Base-by-base conservation (phyloP, 176 grass and related monocot species). In the Carex cristatella region DNA sequence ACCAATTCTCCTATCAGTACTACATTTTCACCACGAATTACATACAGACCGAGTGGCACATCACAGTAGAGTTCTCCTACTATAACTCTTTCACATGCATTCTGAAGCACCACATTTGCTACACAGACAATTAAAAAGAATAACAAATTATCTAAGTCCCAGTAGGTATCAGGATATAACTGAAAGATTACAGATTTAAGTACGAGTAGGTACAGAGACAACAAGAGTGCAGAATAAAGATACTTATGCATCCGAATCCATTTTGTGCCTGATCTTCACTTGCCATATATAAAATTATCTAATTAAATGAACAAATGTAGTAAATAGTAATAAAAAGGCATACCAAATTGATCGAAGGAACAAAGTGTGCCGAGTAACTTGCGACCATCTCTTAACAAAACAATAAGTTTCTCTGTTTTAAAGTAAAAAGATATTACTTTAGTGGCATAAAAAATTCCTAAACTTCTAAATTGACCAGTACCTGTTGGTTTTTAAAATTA, bases 321-420 rank as follows among this genome's bases (percentile, higher is more conserved):
- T 51, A 51, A 51, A 51, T 11, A 51, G 48, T 10, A 51, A 10
- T 2, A 64, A 57, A 65, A 68, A 44, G 1, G 16, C 53, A 59
- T 95, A 95, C 96, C 96, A 84, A 98, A 98, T 74, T 98, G 96
- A 86, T 98, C 96, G 69, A 98, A 98, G 69, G 96, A 98, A 55
- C 96, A 91, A 81, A 98, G 95, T 40, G 91, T 98, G 69, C 95
- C 95, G 81, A 98, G 85, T 65, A 98, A 86, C 85, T 98, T 98
- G 31, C 95, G 83, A 56, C 93, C 95, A 90, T 98, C 95, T 87
- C 95, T 88, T 83, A 98, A 87, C 82, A 98, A 87, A 54, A 99
- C 93, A 84, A 99, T 92, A 38, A 98, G 91, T 85, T 95, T 98
- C 86, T 98, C 93, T 98, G 72, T 65, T 7, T 7, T 10, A 85